Evolutionary conservation across 768 basidiomycete species (phyloP).

Genomic region (Rhodotorula kratochvilovae): DNA sequence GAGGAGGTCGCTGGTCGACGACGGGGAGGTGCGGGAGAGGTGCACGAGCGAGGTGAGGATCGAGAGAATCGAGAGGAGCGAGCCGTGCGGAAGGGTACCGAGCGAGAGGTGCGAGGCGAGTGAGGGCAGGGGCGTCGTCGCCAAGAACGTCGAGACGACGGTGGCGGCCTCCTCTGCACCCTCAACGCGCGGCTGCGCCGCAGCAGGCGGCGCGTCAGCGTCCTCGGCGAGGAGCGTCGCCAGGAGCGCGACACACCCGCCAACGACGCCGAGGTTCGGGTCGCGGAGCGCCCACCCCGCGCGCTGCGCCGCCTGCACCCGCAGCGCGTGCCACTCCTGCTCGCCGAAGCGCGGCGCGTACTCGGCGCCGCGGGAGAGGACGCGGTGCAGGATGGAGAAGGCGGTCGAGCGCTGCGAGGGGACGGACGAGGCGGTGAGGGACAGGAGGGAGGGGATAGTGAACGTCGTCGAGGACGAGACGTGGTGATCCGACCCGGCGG

Average conservation of each 20-base stretch:
- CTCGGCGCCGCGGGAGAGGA: not conserved
- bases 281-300: slow-evolving; percentile 21
- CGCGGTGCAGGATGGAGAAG: slow-evolving; percentile 13
- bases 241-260: slow-evolving; percentile 4
- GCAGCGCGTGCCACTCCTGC: slow-evolving; percentile 10
- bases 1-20: slow-evolving; percentile 27
- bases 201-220: not conserved
- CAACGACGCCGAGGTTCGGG: slow-evolving; percentile 11
- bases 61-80: slow-evolving; percentile 51
- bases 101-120: slow-evolving; percentile 10
- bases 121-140: not conserved
- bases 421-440: slow-evolving; percentile 33
- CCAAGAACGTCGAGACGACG: slow-evolving; percentile 5
- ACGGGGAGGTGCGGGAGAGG: slow-evolving; percentile 45
- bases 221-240: not conserved
- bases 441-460: slow-evolving; percentile 27
- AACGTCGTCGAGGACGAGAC: slow-evolving; percentile 19
- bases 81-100: slow-evolving; percentile 3
- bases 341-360: not conserved
- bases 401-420: slow-evolving; percentile 32
- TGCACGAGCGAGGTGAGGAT: slow-evolving; percentile 51
- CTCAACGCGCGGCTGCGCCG: not conserved
- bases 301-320: not conserved
- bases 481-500: slow-evolving; percentile 12
- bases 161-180: slow-evolving; percentile 17